These are phyloP conservation scores for Arxiozyma telluris DNA, from an alignment of 1,139 yeast species.

Conservation along the genomic window DNA sequence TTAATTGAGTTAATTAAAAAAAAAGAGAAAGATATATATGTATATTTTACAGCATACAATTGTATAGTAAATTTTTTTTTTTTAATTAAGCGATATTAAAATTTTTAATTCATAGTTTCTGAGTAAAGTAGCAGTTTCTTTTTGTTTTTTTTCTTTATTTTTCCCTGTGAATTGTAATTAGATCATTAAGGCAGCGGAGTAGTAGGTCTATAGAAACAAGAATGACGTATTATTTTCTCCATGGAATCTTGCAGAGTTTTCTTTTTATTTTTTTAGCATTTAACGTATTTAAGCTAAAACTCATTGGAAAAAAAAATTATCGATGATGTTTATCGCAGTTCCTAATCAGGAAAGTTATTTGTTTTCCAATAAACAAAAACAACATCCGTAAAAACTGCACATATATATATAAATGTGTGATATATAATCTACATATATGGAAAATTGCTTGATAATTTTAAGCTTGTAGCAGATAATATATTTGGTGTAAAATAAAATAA, in stretches of 20 bases:
- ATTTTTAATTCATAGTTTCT: background rate
- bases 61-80: background rate
- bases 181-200: background rate
- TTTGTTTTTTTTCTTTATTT: no score
- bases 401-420: background rate
- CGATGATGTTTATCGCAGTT: background rate
- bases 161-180: background rate
- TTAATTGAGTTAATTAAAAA: constrained; percentile 37
- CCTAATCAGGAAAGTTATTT: background rate
- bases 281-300: background rate
- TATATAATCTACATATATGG: no score
- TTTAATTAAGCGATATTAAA: background rate
- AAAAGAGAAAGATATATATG: background rate
- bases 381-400: background rate
- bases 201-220: background rate
- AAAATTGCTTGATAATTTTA: background rate
- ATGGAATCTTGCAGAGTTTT: background rate
- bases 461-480: background rate
- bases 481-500: background rate
- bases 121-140: no score
- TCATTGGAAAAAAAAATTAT: background rate
- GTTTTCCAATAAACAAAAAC: background rate
- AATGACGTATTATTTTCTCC: background rate
- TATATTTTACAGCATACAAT: background rate
- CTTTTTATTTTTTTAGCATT: background rate